Percentiles rank a stretch among this genome's conserved stretches.
phyloP scores from a whole-genome alignment of 176 grass and related monocot genomes.

The Ampelocalamus luodianensis region DNA sequence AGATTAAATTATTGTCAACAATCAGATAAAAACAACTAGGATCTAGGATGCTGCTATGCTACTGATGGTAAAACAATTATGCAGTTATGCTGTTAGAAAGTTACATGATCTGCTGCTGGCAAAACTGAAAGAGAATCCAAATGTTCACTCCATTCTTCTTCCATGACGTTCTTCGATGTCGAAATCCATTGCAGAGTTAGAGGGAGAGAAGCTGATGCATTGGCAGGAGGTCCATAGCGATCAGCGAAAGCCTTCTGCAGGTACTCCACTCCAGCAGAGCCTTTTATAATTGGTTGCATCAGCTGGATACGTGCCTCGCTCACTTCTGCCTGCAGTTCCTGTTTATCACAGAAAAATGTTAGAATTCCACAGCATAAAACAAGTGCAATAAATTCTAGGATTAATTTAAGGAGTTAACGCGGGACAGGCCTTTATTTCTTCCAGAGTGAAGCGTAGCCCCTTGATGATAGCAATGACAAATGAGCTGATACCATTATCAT shows the following conservation, averaged over 20 bases:
- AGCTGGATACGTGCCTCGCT: slow-evolving; percentile 79
- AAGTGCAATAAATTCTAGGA: neutral
- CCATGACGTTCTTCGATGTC: slow-evolving; percentile 33
- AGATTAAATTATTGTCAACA: neutral
- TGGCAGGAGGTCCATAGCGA: slow-evolving; percentile 60
- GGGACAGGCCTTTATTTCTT: slow-evolving; percentile 80
- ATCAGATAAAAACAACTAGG: slow-evolving; percentile 14
- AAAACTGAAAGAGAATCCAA: slow-evolving; percentile 50
- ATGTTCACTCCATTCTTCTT: slow-evolving; percentile 80
- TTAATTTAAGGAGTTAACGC: slow-evolving; percentile 19
- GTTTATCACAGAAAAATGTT: slow-evolving; percentile 38
- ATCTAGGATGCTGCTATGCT: neutral
- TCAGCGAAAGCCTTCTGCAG: slow-evolving; percentile 88
- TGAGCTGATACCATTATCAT: slow-evolving; percentile 54
- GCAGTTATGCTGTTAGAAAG: neutral
- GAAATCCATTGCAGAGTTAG: slow-evolving; percentile 63
- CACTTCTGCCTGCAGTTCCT: slow-evolving; percentile 83
- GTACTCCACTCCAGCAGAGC: slow-evolving; percentile 81
- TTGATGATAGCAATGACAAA: slow-evolving; percentile 75
- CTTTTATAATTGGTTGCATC: slow-evolving; percentile 80
- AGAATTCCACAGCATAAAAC: neutral
- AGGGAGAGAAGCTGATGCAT: slow-evolving; percentile 57
- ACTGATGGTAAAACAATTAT: neutral
- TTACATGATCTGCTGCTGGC: slow-evolving; percentile 60
- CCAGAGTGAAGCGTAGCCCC: slow-evolving; percentile 84